Conservation (phyloP, 768 basidiomycete species). For the Boletellus emodensis region DNA sequence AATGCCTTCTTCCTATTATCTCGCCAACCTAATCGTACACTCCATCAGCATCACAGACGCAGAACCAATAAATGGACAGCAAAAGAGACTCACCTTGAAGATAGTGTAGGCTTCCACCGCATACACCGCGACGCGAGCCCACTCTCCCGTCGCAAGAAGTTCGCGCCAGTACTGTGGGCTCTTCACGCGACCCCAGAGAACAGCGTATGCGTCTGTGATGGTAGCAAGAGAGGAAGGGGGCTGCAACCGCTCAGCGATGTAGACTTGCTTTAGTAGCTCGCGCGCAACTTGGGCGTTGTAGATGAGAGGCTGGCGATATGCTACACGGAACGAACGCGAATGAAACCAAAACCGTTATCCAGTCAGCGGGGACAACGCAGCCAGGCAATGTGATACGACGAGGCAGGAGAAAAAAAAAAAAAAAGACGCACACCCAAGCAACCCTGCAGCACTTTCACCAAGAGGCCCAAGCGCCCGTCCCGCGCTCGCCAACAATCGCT, state of each 20-base stretch:
- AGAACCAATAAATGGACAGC: background rate
- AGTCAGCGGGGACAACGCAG: no score
- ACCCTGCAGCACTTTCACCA: conserved; percentile 50
- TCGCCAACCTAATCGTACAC: conserved; percentile 64
- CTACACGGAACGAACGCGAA: conserved; percentile 30
- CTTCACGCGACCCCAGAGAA: conserved; percentile 59
- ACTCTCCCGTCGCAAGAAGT: conserved; percentile 58
- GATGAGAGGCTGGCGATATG: conserved; percentile 69
- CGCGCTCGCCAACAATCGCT: conserved; percentile 51
- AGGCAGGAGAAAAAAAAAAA: no score
- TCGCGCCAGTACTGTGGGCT: conserved; percentile 60
- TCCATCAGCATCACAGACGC: conserved; percentile 1
- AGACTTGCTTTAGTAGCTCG: conserved; percentile 73
- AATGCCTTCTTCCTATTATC: conserved; percentile 74
- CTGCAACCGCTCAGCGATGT: conserved; percentile 55
- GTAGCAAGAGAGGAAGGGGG: conserved; percentile 60
- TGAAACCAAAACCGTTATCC: background rate
- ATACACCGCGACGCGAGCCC: conserved; percentile 65
- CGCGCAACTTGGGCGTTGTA: conserved; percentile 78
- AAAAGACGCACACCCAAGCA: conserved; percentile 50
- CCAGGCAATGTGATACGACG: no score
- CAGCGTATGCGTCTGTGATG: conserved; percentile 56
- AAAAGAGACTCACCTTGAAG: conserved; percentile 59
- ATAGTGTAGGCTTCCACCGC: conserved; percentile 86
- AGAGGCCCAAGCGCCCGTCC: conserved; percentile 47